A percentile compares a stretch with the other conserved stretches of the same genome.
These are phyloP conservation scores for Vachellia pachyceras DNA, from an alignment of 306 rosid genomes.

Conservation along the genomic window DNA sequence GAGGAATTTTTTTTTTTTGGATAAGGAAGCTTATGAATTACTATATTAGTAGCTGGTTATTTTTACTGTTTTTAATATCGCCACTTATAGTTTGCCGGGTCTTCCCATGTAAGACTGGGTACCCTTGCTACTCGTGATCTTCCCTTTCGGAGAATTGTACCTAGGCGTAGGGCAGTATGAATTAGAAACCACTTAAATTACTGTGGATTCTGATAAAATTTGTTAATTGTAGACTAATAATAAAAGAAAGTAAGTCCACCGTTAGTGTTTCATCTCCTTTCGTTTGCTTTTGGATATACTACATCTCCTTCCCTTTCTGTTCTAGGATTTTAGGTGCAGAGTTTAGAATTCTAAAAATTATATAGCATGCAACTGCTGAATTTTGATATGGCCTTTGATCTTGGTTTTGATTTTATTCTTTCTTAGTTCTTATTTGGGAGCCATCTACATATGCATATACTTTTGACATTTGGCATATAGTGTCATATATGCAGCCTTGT, in stretches of 20 bases:
- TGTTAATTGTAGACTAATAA: constrained; percentile 20
- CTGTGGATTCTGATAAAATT: not conserved
- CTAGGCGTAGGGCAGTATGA: constrained; percentile 9
- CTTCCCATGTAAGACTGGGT: constrained; percentile 8
- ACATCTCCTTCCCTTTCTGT: constrained; percentile 2
- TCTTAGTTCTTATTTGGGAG: not conserved
- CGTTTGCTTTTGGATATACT: not conserved
- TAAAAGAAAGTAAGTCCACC: not conserved
- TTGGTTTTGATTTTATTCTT: constrained; percentile 10
- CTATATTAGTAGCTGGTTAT: not conserved
- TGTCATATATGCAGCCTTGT: constrained; percentile 8
- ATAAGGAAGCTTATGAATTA: not conserved
- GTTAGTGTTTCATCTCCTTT: not conserved
- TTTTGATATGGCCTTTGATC: not conserved
- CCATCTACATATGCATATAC: not conserved
- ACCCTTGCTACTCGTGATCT: constrained; percentile 8
- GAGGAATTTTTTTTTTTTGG: no score
- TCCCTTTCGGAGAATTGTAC: not conserved
- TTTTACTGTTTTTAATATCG: not conserved
- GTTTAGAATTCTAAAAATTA: constrained; percentile 24
- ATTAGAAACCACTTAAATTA: not conserved
- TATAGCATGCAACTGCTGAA: constrained; percentile 3
- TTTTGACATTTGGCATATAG: not conserved
- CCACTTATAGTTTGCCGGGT: not conserved
- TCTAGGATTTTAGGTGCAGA: constrained; percentile 11